Evolutionary conservation across 2,329 filamentous ascomycete species (phyloP).

Genomic region (Geosmithia putterillii): DNA sequence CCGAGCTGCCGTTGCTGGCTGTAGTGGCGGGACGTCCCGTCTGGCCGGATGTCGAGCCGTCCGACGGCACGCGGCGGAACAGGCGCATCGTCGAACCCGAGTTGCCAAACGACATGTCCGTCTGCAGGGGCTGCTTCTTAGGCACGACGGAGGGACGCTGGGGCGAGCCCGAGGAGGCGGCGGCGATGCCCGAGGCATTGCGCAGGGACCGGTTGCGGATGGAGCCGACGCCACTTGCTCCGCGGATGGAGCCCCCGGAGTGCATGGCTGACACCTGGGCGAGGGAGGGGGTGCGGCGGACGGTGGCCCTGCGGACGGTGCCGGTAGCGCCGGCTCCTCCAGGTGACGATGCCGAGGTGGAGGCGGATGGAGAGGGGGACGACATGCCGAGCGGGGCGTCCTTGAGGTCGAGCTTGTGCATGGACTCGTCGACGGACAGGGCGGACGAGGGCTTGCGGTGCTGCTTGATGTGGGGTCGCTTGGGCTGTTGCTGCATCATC

Average conservation of each 20-base stretch:
- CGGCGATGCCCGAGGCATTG: no score
- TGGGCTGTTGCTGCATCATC: constrained; percentile 18
- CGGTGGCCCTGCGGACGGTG: constrained; percentile 50
- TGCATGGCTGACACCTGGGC: constrained; percentile 18
- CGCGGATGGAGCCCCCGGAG: constrained; percentile 27
- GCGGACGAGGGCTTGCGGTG: constrained; percentile 45
- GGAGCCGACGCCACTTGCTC: constrained; percentile 2
- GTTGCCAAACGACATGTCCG: constrained; percentile 91
- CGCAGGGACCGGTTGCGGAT: constrained; percentile 2
- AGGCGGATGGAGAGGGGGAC: no score
- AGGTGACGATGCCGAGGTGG: no score
- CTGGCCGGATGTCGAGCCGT: constrained; percentile 38
- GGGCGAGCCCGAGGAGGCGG: no score
- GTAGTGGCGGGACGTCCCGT: constrained; percentile 20
- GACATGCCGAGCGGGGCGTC: constrained; percentile 45
- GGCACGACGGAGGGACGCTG: constrained; percentile 22
- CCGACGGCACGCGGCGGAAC: constrained; percentile 75
- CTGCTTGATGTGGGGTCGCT: constrained; percentile 35
- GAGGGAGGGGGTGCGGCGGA: constrained; percentile 33
- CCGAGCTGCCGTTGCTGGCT: no score
- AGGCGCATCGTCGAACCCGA: constrained; percentile 82
- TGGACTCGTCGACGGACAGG: constrained; percentile 44
- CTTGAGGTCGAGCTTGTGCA: constrained; percentile 48
- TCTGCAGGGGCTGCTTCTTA: constrained; percentile 66
- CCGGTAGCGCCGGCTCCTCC: constrained; percentile 22